Base-by-base conservation (phyloP, 129 eudicot genomes). In the Pittosporum tobira region DNA sequence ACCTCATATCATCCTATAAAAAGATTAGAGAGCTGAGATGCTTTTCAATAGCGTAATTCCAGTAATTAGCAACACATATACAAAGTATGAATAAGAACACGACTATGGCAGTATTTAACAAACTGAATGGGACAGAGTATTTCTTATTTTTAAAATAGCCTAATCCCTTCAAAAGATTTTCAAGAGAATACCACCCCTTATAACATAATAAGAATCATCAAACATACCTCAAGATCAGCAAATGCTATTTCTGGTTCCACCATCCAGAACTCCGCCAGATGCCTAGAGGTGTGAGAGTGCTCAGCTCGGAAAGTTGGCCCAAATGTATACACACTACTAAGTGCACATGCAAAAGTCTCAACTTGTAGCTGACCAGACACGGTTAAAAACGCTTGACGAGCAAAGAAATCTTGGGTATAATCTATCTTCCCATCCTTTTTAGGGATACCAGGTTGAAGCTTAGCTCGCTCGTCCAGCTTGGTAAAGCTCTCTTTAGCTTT, bases 281-380 rank as follows among this genome's bases (percentile, higher is more conserved):
- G 97, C 59, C 97, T 76, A 11, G 97, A 68, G 12, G 95, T 90
- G 63, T 90, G 95, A 22, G 97, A 90, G 53, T 85, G 61, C 68
- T 90, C 97, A 62, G 97, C 97, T 59, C 97, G 84, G 72, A 90
- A 90, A 36, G 97, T 90, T 13, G 97, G 97, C n/a, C 97, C 97
- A 61, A 90, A 90, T 8, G 97, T 90, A 67, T 85, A 90, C 23
- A 85, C 95, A 69, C 79, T 82, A 51, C 95, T 80, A 23, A 90
- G 90, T 0, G 94, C 94, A 73, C 97, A 85, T 12, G 95, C 97
- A 71, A 47, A 85, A 6, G 97, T 80, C 60, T 90, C 97, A 25
- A 80, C 95, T 75, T 90, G 97, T 52, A 90, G 84, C 57, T 90
- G 97, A n/a, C 97, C 97, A 3, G 97, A 90, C 37, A 90, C 97